Evolutionary conservation across 805 yeast species (phyloP).

Genomic region (Vanderwaltozyma polyspora): DNA sequence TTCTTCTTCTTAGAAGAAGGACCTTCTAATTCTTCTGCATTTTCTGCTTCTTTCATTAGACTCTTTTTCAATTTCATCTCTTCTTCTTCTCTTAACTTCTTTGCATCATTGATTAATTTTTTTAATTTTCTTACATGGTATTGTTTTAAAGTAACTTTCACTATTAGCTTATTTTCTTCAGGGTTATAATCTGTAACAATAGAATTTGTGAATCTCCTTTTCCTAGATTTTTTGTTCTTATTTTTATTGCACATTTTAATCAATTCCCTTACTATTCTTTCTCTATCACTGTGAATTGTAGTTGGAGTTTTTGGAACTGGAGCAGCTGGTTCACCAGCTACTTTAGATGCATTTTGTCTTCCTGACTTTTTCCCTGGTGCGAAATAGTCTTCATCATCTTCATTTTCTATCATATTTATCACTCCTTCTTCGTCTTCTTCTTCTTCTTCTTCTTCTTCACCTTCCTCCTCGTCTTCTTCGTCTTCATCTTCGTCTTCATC

Average conservation of each 20-base stretch:
- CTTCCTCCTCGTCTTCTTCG: neutral
- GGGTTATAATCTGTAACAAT: conserved; percentile 19
- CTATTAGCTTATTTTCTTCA: conserved; percentile 8
- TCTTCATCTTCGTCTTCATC: conserved; percentile 1
- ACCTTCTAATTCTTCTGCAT: neutral
- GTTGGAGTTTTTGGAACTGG: too few species aligned
- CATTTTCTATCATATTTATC: conserved; percentile 2
- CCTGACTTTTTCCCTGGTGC: conserved; percentile 11
- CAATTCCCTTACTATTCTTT: conserved; percentile 21
- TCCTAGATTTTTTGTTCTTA: conserved; percentile 19
- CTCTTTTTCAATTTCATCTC: conserved; percentile 11
- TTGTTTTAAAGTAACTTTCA: conserved; percentile 27
- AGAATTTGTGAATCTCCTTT: conserved; percentile 25
- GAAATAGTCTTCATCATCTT: conserved; percentile 16
- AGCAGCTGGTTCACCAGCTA: too few species aligned
- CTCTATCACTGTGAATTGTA: conserved; percentile 18
- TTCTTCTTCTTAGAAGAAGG: conserved; percentile 8
- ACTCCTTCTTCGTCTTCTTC: neutral
- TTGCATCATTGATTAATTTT: conserved; percentile 21
- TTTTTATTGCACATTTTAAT: conserved; percentile 22
- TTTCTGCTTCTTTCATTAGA: conserved; percentile 4
- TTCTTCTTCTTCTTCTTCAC: neutral
- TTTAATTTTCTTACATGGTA: conserved; percentile 24
- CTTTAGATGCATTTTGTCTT: neutral
- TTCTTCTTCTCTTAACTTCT: conserved; percentile 17